Percentiles rank a stretch among this genome's conserved stretches.
Evolutionary conservation across 1,284 basidiomycete species (phyloP).

Genomic region (Tetrapyrgos nigripes): DNA sequence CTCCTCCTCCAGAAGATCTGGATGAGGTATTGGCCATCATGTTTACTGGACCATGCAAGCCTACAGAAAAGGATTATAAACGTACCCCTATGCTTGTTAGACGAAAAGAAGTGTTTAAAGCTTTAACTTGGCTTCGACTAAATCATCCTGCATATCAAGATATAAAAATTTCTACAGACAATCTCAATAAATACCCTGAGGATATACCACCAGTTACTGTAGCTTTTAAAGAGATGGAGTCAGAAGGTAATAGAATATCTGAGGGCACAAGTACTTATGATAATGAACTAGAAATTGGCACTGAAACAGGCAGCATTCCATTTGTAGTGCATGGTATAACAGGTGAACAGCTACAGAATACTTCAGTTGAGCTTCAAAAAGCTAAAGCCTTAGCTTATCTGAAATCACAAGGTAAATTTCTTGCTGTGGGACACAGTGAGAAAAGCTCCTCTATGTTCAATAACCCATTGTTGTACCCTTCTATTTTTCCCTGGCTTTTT

Average conservation of each 20-base stretch:
- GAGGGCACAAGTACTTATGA: conserved; percentile 19
- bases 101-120: conserved; percentile 23
- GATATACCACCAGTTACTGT: conserved; percentile 40
- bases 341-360: conserved; percentile 12
- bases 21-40: conserved; percentile 8
- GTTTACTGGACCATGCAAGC: background rate
- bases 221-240: conserved; percentile 25
- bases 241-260: conserved; percentile 21
- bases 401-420: conserved; percentile 17
- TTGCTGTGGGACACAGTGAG: conserved; percentile 29
- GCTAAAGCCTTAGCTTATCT: conserved; percentile 30
- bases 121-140: conserved; percentile 36
- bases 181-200: conserved; percentile 18
- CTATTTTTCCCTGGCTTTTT: conserved; percentile 43
- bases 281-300: conserved; percentile 16
- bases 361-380: background rate
- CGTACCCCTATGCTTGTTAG: conserved; percentile 34
- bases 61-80: conserved; percentile 26
- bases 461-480: conserved; percentile 35
- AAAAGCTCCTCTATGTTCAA: conserved; percentile 32
- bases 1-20: conserved; percentile 2
- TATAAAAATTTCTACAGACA: conserved; percentile 23
- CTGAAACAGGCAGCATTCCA: conserved; percentile 18
- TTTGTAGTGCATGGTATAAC: conserved; percentile 22
- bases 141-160: conserved; percentile 37